These are phyloP conservation scores for Biscogniauxia marginata DNA, from an alignment of 2,329 filamentous ascomycete genomes.

Conservation along the genomic window DNA sequence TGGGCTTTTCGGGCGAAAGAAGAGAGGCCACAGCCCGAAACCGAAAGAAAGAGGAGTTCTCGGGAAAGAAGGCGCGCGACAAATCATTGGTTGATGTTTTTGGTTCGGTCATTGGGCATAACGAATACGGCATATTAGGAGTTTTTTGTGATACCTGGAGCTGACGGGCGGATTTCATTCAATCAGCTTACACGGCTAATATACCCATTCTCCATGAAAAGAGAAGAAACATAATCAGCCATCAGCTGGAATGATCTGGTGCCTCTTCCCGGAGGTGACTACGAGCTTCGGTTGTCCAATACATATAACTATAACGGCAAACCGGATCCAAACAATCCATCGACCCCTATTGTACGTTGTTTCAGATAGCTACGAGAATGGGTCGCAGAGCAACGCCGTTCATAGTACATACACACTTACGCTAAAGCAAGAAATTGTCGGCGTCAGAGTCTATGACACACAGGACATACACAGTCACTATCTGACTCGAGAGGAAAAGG, in stretches of 20 bases:
- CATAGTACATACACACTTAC: not conserved
- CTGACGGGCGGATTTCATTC: not conserved
- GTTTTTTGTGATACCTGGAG: slow-evolving; percentile 11
- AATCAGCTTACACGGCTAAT: slow-evolving; percentile 6
- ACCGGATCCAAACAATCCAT: not conserved
- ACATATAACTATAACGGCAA: not conserved
- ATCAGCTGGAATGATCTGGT: not conserved
- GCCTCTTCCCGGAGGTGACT: not conserved
- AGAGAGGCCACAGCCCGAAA: slow-evolving; percentile 89
- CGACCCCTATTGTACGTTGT: not conserved
- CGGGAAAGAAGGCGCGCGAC: slow-evolving; percentile 89
- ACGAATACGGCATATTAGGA: slow-evolving; percentile 20
- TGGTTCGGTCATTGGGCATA: slow-evolving; percentile 2
- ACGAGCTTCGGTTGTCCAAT: not conserved
- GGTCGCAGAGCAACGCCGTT: not conserved
- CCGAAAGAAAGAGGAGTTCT: slow-evolving; percentile 90
- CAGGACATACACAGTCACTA: too few relatives aligned
- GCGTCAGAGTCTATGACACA: not conserved
- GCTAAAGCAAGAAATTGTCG: not conserved
- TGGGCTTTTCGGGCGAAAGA: slow-evolving; percentile 85
- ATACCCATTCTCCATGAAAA: slow-evolving; percentile 6
- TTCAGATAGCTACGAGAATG: not conserved
- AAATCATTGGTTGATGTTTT: slow-evolving; percentile 63
- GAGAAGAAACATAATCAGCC: not conserved
- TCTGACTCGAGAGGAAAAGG: not conserved